Evolutionary conservation across 441 rosid species (phyloP).

Genomic region (Gossypium aridum): DNA sequence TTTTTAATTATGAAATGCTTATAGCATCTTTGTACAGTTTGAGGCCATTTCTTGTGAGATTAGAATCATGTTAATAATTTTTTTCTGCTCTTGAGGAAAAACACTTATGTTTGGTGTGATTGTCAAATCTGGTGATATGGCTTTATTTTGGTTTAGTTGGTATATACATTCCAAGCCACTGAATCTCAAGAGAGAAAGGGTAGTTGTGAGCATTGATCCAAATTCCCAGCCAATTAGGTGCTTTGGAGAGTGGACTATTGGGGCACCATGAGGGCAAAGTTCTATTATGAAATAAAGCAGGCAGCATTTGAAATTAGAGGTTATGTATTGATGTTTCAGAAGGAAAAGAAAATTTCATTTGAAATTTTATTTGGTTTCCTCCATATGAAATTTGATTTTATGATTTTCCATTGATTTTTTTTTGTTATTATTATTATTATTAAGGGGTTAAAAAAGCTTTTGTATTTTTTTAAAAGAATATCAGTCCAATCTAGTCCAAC

Average conservation of each 20-base stretch:
- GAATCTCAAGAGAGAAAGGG: not conserved
- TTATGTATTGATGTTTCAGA: not conserved
- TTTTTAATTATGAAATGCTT: not conserved
- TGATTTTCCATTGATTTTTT: not conserved
- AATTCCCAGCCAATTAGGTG: not conserved
- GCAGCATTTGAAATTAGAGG: not conserved
- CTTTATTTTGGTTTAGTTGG: not conserved
- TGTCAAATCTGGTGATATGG: not conserved
- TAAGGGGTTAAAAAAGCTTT: no score
- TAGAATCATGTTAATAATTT: not conserved
- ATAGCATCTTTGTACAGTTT: not conserved
- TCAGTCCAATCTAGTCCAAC: no score
- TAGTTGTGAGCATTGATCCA: not conserved
- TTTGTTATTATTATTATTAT: not conserved
- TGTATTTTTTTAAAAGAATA: no score
- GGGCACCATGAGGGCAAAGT: not conserved
- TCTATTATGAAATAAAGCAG: not conserved
- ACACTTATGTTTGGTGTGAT: not conserved
- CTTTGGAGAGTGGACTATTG: not conserved
- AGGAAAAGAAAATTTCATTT: not conserved
- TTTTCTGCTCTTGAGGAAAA: not conserved
- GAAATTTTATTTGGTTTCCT: not conserved
- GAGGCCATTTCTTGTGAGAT: not conserved
- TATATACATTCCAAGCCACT: not conserved
- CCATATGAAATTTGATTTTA: not conserved